Base-by-base conservation (phyloP, 129 eudicot genomes). In the Flaveria sonorensis region DNA sequence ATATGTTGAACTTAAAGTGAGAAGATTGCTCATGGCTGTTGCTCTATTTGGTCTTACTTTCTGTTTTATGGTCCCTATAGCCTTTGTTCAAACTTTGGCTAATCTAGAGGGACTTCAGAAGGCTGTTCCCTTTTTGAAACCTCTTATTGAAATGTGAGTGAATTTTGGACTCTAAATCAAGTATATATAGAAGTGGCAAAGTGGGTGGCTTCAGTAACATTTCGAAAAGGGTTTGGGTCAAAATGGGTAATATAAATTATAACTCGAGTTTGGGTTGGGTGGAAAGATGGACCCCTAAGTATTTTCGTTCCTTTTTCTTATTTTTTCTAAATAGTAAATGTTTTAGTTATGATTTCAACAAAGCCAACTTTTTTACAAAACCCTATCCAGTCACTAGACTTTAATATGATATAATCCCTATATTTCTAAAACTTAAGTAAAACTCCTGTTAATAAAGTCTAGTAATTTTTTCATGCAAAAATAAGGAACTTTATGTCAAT, bases 41-140 rank as follows among this genome's bases (percentile, higher is more conserved):
- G 87, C 94, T 70, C 64, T 94, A 70, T 94, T 94, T 76, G 85
- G 86, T 52, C 93, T 94, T 53, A 89, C 89, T 45, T 94, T 94
- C 90, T 94, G 91, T 69, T 94, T 89, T 83, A 94, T 94, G 99
- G 81, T 94, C 79, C 99, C 99, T 20, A 94, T 94, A 74, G 90
- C 97, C 79, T 76, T 94, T 26, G 99, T 94, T 18, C 99, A 94
- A 76, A 86, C 97, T 19, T 62, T 94, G 83, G 99, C 99, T 70
- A 94, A 91, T 78, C 85, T 94, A 23, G 97, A 91, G 60, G 91
- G 92, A 64, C 91, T 94, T 56, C 81, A 86, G 80, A 91, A 89
- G 83, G 94, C 79, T 83, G 16, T 94, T 57, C 99, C 99, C 10
- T 89, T 85, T 80, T 72, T 94, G 50, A 86, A 81, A 77, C 93